Base-by-base conservation (phyloP, 1,139 yeast genomes). In the Pichia sp. region DNA sequence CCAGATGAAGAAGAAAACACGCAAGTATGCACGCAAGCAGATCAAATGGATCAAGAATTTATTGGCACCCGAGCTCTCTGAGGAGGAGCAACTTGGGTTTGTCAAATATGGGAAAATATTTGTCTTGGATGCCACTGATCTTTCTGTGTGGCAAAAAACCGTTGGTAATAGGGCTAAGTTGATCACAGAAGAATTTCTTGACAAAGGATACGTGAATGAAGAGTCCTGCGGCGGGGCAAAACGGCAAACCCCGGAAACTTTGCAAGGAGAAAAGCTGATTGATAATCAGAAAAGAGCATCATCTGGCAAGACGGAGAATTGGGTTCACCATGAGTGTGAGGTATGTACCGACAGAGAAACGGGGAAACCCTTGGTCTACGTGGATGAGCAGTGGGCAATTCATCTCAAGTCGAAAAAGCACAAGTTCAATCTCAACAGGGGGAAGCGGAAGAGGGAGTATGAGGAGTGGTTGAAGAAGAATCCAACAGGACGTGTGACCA, bases 21-120 rank as follows among this genome's bases (percentile, higher is more conserved):
- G 96, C 54, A 89, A 85, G 64, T 93, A 93, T 68, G 96, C 98
- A 1, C 85, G 85, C 59, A 81, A 80, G 60, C 99, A 93, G 67
- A 82, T 90, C n/a, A 90, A 90, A 68, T 93, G 98, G 97, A 92
- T 93, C 58, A 78, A 78, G 52, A 88, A 87, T 62, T 75, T 85
- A 55, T 72, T 93, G 36, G 76, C 84, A 3, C 81, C 85, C 1
- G 90, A 87, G 67, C 71, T 87, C 26, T 70, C 72, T 11, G 76
- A 76, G 53, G 87, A 82, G 56, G 64, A 73, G 0, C 64, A 76
- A n/a, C 79, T 79, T 57, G 67, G 71, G 8, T 79, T 72, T 67
- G 69, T 74, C 46, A 76, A 81, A 59, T 87, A 87, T 1, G 92
- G 92, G 0, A 77, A 79, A 50, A 68, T 88, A 34, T 89, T 80